Percentiles rank a stretch among this genome's conserved stretches.
Evolutionary conservation across 73 alveolate genomes (phyloP).

Genomic region (Uronychia binucleata): DNA sequence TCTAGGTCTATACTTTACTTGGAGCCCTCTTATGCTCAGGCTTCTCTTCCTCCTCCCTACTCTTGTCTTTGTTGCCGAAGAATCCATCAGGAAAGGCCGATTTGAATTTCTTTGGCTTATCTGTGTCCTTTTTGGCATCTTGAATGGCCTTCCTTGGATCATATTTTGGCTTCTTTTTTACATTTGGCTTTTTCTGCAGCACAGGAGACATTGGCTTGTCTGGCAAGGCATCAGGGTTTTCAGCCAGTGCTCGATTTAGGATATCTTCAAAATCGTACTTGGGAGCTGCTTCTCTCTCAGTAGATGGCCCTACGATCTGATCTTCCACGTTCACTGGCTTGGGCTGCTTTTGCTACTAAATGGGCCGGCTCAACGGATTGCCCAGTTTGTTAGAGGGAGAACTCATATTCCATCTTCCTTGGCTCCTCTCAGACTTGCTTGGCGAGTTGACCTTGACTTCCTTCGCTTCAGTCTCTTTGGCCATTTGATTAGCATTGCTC

Average conservation of each 20-base stretch:
- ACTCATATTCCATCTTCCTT: neutral
- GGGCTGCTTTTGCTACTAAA: neutral
- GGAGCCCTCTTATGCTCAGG: neutral
- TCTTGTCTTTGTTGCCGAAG: neutral
- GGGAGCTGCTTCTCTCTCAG: neutral
- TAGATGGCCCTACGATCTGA: too few relatives aligned
- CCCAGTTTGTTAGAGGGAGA: neutral
- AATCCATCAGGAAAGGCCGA: slow-evolving; percentile 28
- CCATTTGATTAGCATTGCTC: too few relatives aligned
- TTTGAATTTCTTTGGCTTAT: neutral
- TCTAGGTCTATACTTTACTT: slow-evolving; percentile 1
- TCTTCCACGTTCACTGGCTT: neutral
- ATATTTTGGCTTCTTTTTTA: slow-evolving; percentile 12
- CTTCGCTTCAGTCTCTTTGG: neutral
- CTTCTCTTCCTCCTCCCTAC: neutral
- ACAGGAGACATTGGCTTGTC: neutral
- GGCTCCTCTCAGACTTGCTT: neutral
- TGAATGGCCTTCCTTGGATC: neutral
- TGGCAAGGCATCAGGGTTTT: neutral
- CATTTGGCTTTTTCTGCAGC: too few relatives aligned
- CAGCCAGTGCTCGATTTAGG: slow-evolving; percentile 9
- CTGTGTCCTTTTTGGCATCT: slow-evolving; percentile 22
- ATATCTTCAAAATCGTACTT: slow-evolving; percentile 33
- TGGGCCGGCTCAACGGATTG: neutral
- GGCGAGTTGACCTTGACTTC: neutral